These are phyloP conservation scores for Stereocaulon alpinum DNA, from an alignment of 495 filamentous ascomycete species.

Conservation along the genomic window DNA sequence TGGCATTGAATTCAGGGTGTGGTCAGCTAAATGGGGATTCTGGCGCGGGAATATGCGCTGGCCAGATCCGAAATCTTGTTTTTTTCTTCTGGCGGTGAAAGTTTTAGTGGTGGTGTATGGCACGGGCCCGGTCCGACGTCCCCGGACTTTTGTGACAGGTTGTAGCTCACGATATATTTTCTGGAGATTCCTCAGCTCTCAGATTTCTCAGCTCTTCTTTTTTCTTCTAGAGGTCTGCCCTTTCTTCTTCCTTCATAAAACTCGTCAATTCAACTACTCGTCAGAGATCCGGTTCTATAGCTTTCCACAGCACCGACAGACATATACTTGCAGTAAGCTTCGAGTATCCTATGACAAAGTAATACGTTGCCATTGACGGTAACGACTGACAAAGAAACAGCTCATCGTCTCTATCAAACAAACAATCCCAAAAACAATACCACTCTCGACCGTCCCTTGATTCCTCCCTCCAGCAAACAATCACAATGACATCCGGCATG, in stretches of 20 bases:
- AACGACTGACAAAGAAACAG: background rate
- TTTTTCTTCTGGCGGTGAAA: background rate
- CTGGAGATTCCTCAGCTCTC: background rate
- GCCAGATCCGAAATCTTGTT: background rate
- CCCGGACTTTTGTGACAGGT: background rate
- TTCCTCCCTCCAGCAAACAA: background rate
- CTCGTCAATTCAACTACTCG: background rate
- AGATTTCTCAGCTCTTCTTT: background rate
- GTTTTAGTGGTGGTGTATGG: background rate
- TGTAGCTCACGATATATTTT: background rate
- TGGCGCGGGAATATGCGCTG: background rate
- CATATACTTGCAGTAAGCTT: background rate
- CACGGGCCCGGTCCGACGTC: conserved; percentile 4
- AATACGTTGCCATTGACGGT: background rate
- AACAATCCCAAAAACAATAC: background rate
- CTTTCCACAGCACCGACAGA: background rate
- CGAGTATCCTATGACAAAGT: no score
- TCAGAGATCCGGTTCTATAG: background rate
- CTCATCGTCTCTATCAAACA: background rate
- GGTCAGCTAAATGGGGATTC: background rate
- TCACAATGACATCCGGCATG: background rate
- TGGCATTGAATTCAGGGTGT: background rate
- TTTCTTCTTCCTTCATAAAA: no score
- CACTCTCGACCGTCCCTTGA: background rate
- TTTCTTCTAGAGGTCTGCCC: background rate